Evolutionary conservation across 1,284 basidiomycete genomes (phyloP).

Genomic region (Ganoderma leucocontextum): DNA sequence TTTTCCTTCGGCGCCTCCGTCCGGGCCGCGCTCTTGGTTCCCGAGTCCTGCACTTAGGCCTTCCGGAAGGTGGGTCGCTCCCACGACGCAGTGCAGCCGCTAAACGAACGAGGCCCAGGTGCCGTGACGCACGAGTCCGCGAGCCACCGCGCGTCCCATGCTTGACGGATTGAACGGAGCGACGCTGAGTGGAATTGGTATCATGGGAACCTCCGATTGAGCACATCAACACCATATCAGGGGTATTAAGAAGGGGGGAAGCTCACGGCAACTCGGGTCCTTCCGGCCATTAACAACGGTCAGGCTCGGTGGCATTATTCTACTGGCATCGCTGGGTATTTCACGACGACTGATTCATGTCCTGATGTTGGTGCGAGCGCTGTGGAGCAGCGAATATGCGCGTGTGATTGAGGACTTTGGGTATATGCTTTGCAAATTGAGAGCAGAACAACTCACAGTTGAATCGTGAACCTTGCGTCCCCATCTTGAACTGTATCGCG

Average conservation of each 20-base stretch:
- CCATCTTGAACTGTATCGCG: slow-evolving; percentile 5
- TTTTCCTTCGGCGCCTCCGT: not conserved
- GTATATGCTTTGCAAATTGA: not conserved
- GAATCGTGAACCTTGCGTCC: not conserved
- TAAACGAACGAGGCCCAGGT: not conserved
- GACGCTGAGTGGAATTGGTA: slow-evolving; percentile 4
- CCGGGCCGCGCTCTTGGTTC: not conserved
- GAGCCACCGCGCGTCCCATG: not conserved
- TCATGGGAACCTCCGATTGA: slow-evolving; percentile 1
- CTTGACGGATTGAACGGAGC: slow-evolving; percentile 6
- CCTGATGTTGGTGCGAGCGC: not conserved
- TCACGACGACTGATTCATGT: not conserved
- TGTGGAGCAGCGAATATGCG: not conserved
- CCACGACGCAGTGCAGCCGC: slow-evolving; percentile 2
- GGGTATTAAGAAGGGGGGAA: not conserved
- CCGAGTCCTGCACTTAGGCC: not conserved
- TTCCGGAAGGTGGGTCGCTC: slow-evolving; percentile 1
- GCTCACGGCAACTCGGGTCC: not conserved
- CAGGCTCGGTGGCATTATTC: not conserved
- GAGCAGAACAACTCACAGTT: not conserved
- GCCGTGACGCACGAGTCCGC: slow-evolving; percentile 5
- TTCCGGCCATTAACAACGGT: not conserved
- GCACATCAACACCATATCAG: not conserved
- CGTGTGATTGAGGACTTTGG: not conserved
- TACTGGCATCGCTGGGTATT: no score